A percentile compares a stretch with the other conserved stretches of the same genome.
Conservation (phyloP, 805 yeast genomes). For the Hanseniaspora lachancei region DNA sequence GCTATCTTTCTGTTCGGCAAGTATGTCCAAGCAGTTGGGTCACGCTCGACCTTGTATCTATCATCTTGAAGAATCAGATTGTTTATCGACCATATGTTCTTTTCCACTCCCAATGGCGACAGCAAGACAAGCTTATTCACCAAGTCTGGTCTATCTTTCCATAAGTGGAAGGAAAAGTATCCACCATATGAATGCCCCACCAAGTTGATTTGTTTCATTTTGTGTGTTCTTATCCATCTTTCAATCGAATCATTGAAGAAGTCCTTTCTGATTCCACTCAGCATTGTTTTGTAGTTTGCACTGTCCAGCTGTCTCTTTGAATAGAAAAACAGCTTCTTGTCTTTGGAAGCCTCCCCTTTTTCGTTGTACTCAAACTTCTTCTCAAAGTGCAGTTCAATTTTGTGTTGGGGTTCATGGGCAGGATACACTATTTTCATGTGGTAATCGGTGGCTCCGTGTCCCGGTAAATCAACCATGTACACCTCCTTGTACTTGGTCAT, state of each 20-base stretch:
- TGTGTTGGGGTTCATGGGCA: slow-evolving; percentile 8
- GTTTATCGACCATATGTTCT: slow-evolving; percentile 47
- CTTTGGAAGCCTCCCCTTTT: slow-evolving; percentile 16
- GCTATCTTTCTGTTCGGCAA: slow-evolving; percentile 26
- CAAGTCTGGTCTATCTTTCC: slow-evolving; percentile 38
- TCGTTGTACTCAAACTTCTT: slow-evolving; percentile 16
- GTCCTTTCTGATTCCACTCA: background rate
- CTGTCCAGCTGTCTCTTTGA: slow-evolving; percentile 34
- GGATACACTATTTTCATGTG: background rate
- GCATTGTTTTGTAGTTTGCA: background rate
- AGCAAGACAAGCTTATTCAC: slow-evolving; percentile 45
- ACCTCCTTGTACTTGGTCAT: slow-evolving; percentile 38
- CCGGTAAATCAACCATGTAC: slow-evolving; percentile 59
- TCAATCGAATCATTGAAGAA: slow-evolving; percentile 46
- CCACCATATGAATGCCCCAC: slow-evolving; percentile 77
- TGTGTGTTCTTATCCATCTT: slow-evolving; percentile 42
- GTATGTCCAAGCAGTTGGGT: slow-evolving; percentile 29
- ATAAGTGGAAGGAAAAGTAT: slow-evolving; percentile 52
- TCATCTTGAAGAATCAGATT: slow-evolving; percentile 17
- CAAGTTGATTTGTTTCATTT: slow-evolving; percentile 41
- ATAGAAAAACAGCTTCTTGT: slow-evolving; percentile 20
- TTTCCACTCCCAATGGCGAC: slow-evolving; percentile 71
- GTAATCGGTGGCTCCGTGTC: slow-evolving; percentile 49
- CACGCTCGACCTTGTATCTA: slow-evolving; percentile 24
- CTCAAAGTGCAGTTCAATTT: slow-evolving; percentile 12